Conservation (phyloP, 1,139 yeast genomes). For the Yamadazyma buinensis region DNA sequence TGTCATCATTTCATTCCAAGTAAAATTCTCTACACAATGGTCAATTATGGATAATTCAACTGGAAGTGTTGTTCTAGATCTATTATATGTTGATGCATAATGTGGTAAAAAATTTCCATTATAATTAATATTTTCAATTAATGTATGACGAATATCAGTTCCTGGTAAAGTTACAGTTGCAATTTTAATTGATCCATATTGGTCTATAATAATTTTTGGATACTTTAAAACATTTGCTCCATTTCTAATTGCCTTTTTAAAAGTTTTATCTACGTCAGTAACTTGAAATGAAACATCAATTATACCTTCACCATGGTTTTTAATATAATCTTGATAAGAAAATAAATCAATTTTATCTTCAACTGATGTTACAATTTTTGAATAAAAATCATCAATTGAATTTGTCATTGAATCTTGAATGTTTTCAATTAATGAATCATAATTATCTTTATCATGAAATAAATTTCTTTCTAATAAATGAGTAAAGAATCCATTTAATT, state of each 20-base stretch:
- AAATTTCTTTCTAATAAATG: conserved; percentile 4
- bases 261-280: conserved; percentile 42
- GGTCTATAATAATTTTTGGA: conserved; percentile 44
- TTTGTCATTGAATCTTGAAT: neutral
- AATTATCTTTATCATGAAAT: neutral
- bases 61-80: neutral
- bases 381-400: conserved; percentile 4
- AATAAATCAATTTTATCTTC: conserved; percentile 24
- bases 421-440: neutral
- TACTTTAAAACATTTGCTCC: conserved; percentile 51
- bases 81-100: conserved; percentile 18
- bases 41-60: conserved; percentile 46
- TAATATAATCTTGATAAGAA: conserved; percentile 37
- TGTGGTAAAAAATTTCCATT: conserved; percentile 59
- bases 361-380: conserved; percentile 6
- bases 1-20: conserved; percentile 61
- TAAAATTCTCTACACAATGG: conserved; percentile 78
- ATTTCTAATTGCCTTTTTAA: conserved; percentile 39
- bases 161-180: conserved; percentile 61
- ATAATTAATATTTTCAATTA: conserved; percentile 48
- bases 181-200: conserved; percentile 44
- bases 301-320: conserved; percentile 73
- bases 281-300: conserved; percentile 68
- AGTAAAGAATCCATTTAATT: neutral
- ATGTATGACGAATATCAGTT: conserved; percentile 64